phyloP scores from a whole-genome alignment of 257 asterid genomes.

The Apocynum venetum region DNA sequence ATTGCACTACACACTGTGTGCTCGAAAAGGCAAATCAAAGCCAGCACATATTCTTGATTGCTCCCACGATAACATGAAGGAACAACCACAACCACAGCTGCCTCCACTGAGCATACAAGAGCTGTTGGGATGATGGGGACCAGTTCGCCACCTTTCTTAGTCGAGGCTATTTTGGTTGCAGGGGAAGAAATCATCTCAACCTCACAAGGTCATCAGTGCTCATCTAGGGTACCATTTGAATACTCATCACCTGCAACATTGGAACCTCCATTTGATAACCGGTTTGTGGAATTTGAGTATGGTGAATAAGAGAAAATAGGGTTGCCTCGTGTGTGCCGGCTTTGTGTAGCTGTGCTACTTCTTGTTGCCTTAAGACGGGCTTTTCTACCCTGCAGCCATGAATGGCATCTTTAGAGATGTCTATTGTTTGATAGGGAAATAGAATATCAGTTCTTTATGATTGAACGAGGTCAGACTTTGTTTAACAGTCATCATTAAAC shows the following conservation, averaged over 20 bases:
- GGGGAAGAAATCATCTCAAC: neutral
- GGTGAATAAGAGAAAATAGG: conserved; percentile 39
- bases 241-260: conserved; percentile 52
- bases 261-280: conserved; percentile 48
- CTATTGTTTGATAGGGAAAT: neutral
- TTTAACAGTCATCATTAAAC: neutral
- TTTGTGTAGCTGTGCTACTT: conserved; percentile 72
- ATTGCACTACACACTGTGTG: neutral
- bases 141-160: neutral
- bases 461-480: neutral
- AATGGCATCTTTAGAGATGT: neutral
- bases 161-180: neutral
- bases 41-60: neutral
- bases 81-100: neutral
- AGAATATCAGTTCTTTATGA: neutral
- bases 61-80: neutral
- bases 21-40: neutral
- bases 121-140: neutral
- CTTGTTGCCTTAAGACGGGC: conserved; percentile 90
- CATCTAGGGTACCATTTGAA: conserved; percentile 50
- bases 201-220: conserved; percentile 25
- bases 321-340: conserved; percentile 61
- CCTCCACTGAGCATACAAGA: neutral
- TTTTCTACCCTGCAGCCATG: conserved; percentile 72
- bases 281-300: conserved; percentile 45